phyloP scores from a whole-genome alignment of 345 rosid species.

The Orychophragmus violaceus region DNA sequence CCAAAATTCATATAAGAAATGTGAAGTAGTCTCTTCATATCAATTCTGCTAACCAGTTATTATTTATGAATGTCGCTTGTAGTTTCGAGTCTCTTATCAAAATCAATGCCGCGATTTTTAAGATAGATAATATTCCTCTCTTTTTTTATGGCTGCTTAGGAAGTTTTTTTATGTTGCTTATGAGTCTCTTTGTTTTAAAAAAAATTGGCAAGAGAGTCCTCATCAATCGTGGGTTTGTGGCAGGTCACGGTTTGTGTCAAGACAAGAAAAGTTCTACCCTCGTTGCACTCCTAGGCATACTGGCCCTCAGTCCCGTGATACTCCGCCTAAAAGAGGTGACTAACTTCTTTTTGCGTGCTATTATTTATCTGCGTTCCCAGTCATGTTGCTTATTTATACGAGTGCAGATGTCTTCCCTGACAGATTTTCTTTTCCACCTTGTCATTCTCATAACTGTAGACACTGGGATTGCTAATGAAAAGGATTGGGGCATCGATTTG shows the following conservation, averaged over 20 bases:
- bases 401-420: not conserved
- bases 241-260: constrained; percentile 62
- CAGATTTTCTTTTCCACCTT: not conserved
- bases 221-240: not conserved
- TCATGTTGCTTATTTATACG: not conserved
- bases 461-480: constrained; percentile 97
- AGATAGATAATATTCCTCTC: no score
- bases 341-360: not conserved
- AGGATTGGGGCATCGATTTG: constrained; percentile 92
- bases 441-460: constrained; percentile 39
- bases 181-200: no score
- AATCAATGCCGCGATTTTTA: no score
- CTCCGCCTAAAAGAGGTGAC: constrained; percentile 91
- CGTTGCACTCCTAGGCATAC: constrained; percentile 78
- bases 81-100: no score
- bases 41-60: not conserved
- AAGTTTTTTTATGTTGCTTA: no score
- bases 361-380: not conserved
- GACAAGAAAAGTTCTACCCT: constrained; percentile 73
- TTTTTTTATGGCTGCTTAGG: no score
- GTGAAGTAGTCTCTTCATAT: no score
- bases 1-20: not conserved
- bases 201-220: not conserved
- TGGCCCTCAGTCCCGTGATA: constrained; percentile 88
- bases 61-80: not conserved